phyloP scores from a whole-genome alignment of 78 protist genomes.

The slime mould (Dictyostelium discoideum) region dicty_2.7 NC_007090.3:3533001-3533500 shows the following conservation, averaged over 20 bases:
- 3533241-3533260: background rate
- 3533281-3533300: too few relatives aligned
- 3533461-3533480: background rate
- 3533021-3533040: too few relatives aligned
- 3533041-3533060: background rate
- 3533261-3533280: too few relatives aligned
- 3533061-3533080: conserved; percentile 62
- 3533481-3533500: background rate
- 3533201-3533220: background rate
- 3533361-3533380: background rate
- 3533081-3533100: background rate
- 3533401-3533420: background rate
- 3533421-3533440: background rate
- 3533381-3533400: background rate
- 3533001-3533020: background rate
- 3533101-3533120: background rate
- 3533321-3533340: too few relatives aligned
- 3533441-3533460: background rate
- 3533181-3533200: background rate
- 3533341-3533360: too few relatives aligned
- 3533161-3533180: background rate
- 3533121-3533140: conserved; percentile 39
- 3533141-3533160: background rate
- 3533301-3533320: too few relatives aligned
- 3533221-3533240: background rate